These are phyloP conservation scores for Tetracladium maxilliforme DNA, from an alignment of 2,329 filamentous ascomycete species.

Conservation along the genomic window DNA sequence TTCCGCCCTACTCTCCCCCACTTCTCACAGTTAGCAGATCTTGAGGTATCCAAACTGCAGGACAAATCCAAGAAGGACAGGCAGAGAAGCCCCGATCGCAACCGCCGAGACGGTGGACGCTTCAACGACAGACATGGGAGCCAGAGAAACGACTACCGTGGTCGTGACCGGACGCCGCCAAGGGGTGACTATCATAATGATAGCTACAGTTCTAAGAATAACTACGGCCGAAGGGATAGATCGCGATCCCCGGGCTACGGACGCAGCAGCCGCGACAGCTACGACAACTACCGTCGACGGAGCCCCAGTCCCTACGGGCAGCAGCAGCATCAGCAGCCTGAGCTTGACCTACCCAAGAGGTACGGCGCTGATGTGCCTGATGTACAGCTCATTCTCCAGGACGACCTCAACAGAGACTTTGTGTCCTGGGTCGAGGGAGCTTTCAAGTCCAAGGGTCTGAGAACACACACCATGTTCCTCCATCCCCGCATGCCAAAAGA, in stretches of 20 bases:
- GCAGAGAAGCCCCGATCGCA: conserved; percentile 24
- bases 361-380: conserved; percentile 69
- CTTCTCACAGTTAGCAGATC: conserved; percentile 34
- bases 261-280: conserved; percentile 23
- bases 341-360: conserved; percentile 59
- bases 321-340: conserved; percentile 39
- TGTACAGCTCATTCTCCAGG: conserved; percentile 72
- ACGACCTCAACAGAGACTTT: conserved; percentile 67
- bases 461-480: conserved; percentile 66
- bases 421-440: conserved; percentile 67
- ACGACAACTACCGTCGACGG: conserved; percentile 48
- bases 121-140: conserved; percentile 53
- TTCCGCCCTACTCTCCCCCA: background rate
- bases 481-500: conserved; percentile 63
- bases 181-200: no score
- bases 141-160: conserved; percentile 15
- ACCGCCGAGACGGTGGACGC: conserved; percentile 33
- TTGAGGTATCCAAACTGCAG: conserved; percentile 81
- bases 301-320: conserved; percentile 53
- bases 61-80: conserved; percentile 57
- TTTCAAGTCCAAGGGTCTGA: conserved; percentile 58
- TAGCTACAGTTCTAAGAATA: conserved; percentile 16
- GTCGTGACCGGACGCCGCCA: conserved; percentile 23
- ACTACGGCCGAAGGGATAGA: conserved; percentile 41
- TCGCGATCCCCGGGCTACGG: conserved; percentile 51